Percentiles rank a stretch among this genome's conserved stretches.
phyloP scores from a whole-genome alignment of 345 rosid species.

The Eucalyptus brandiana region DNA sequence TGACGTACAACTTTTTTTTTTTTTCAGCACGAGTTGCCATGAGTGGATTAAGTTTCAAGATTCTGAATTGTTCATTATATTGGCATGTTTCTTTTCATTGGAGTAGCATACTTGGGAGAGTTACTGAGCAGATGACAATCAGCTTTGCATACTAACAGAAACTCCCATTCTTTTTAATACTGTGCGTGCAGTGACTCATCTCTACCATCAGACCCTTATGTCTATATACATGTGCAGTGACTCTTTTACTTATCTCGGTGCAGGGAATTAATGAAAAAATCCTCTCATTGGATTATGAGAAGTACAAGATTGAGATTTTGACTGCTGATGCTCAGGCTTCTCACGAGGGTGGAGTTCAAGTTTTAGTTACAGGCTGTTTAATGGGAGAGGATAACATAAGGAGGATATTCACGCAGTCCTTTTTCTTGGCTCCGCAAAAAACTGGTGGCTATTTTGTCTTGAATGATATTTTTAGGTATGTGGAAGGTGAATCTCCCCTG shows the following conservation, averaged over 20 bases:
- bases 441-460: constrained; percentile 61
- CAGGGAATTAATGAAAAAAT: constrained; percentile 68
- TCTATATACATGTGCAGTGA: background rate
- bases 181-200: background rate
- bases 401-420: constrained; percentile 45
- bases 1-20: background rate
- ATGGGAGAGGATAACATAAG: constrained; percentile 26
- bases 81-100: background rate
- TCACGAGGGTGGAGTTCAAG: constrained; percentile 31
- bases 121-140: background rate
- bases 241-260: background rate
- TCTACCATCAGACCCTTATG: background rate
- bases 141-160: background rate
- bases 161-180: background rate
- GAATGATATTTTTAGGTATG: constrained; percentile 58
- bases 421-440: constrained; percentile 64
- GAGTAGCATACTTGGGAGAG: background rate
- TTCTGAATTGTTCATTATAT: background rate
- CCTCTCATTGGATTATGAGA: constrained; percentile 37
- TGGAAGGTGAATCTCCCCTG: constrained; percentile 18
- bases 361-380: constrained; percentile 60
- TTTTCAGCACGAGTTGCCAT: background rate
- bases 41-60: background rate
- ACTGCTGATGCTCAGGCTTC: constrained; percentile 58
- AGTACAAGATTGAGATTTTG: constrained; percentile 37